Base-by-base conservation (phyloP, 495 filamentous ascomycete species). In the Copromyces sp. region DNA sequence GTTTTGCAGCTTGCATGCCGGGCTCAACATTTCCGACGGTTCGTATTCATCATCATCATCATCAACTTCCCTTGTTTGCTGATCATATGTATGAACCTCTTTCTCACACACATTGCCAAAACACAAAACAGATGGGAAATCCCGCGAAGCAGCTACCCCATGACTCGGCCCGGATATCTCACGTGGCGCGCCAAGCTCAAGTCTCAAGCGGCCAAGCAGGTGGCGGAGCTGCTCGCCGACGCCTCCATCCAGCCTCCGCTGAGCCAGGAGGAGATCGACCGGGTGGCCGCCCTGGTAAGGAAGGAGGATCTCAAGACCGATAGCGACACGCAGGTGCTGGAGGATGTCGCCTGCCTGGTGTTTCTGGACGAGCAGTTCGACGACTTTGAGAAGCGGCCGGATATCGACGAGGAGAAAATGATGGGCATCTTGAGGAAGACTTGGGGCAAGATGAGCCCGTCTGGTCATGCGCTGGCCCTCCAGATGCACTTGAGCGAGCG, bases 351-450 rank as follows among this genome's bases (percentile, higher is more conserved):
- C 17, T 95, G 93, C 80, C 81, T 95, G 61, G 93, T 95, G 41
- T 95, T 95, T 79, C 78, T 95, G 76, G 92, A 94, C 79, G 93
- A 93, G 77, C 92, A 94, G 82, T 89, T 94, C 73, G 92, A 92
- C 77, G 86, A 84, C 68, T 95, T 94, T 81, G 90, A 91, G 84
- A 84, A 73, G 68, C 74, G 75, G 72, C 71, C 83, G 71, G 84
- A 83, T 72, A 85, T 87, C 78, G 89, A 86, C 76, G 92, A 94
- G 81, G 90, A 88, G 70, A 94, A 94, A 85, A 87, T 93, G 61
- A 74, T 94, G 14, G 83, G 77, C 14, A 94, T 95, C 73, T 78
- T 95, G 81, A 80, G 83, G 76, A 94, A 94, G 90, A 94, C 92
- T 44, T 95, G 93, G 93, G 90, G 74, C 68, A 95, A 95, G 86